phyloP scores from a whole-genome alignment of 1,284 basidiomycete genomes.

The Trichosporon sp. region DNA sequence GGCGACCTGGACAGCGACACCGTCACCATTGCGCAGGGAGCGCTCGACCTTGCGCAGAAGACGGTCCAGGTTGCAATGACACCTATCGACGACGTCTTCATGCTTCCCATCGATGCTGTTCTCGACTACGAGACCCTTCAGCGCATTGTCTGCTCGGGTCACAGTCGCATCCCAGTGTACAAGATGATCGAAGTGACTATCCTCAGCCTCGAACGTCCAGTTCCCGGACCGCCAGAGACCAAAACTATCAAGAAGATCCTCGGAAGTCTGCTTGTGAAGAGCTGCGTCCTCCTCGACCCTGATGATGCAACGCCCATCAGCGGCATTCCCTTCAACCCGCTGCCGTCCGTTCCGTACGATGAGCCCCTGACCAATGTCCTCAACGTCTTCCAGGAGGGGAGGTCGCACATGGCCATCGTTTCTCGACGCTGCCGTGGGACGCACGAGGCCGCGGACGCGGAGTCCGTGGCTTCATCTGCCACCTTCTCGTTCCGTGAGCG shows the following conservation, averaged over 20 bases:
- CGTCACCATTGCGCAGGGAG: slow-evolving; percentile 68
- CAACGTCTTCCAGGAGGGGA: slow-evolving; percentile 84
- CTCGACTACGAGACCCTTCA: slow-evolving; percentile 72
- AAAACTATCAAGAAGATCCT: slow-evolving; percentile 67
- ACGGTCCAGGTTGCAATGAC: slow-evolving; percentile 69
- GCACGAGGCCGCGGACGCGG: slow-evolving; percentile 29
- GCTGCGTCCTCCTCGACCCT: slow-evolving; percentile 79
- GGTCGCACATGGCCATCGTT: slow-evolving; percentile 87
- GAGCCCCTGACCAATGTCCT: slow-evolving; percentile 80
- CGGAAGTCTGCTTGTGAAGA: slow-evolving; percentile 74
- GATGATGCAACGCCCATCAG: slow-evolving; percentile 74
- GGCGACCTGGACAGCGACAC: slow-evolving; percentile 68
- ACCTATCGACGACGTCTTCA: slow-evolving; percentile 60
- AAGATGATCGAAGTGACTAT: slow-evolving; percentile 62
- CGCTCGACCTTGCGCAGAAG: slow-evolving; percentile 66
- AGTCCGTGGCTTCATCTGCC: slow-evolving; percentile 47
- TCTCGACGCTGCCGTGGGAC: slow-evolving; percentile 52
- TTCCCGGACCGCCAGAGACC: slow-evolving; percentile 35
- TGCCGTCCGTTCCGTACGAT: slow-evolving; percentile 77
- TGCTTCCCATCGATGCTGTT: slow-evolving; percentile 72
- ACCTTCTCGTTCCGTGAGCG: slow-evolving; percentile 50
- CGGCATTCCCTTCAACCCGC: slow-evolving; percentile 72
- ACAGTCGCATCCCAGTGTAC: slow-evolving; percentile 61
- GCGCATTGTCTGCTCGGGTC: slow-evolving; percentile 68
- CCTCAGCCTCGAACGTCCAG: slow-evolving; percentile 28